Base-by-base conservation (phyloP, 2,329 filamentous ascomycete species). In the Exophiala mesophila region DNA sequence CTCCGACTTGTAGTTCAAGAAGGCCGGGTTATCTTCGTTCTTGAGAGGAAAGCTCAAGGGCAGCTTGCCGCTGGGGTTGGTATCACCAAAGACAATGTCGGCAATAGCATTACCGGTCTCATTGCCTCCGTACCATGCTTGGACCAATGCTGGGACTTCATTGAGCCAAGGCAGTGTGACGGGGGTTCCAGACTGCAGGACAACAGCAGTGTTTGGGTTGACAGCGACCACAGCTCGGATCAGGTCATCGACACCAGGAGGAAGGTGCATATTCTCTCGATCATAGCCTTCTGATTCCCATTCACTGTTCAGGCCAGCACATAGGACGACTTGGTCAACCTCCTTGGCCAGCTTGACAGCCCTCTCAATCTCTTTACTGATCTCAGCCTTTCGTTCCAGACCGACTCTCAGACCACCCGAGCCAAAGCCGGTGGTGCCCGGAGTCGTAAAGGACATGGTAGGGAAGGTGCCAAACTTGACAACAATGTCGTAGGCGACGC, bases 41-140 rank as follows among this genome's bases (percentile, higher is more conserved):
- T 72, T 70, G 39, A 70, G 71, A 1, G 87, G 86, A 66, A 89
- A 89, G 2, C 74, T 83, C 16, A 88, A 69, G 0, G 84, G 82
- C 1, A 89, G 71, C 61, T 88, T 88, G 10, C 80, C 85, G 32
- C 78, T 82, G 0, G 86, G 86, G 58, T 85, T 88, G 34, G 77
- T 74, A 48, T 82, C 76, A 35, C 85, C 86, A 50, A 86, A 85
- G 1, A 90, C 69, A 1, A 90, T 73, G 52, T 90, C 85, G 0
- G 83, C 85, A 48, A 94, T 82, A 8, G 80, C 82, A 57, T 89
- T 88, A 4, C 86, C 87, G 4, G 82, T 83, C 66, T 92, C 86
- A 57, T 92, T 87, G n/a, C 87, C 86, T 47, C 85, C 84, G 57
- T 88, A 92, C 85, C 85, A 92, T 5, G 85, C 85, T 57, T 90